A percentile compares a stretch with the other conserved stretches of the same genome.
These are phyloP conservation scores for Dillenia turbinata DNA, from an alignment of 164 flowering plant species.

Conservation along the genomic window DNA sequence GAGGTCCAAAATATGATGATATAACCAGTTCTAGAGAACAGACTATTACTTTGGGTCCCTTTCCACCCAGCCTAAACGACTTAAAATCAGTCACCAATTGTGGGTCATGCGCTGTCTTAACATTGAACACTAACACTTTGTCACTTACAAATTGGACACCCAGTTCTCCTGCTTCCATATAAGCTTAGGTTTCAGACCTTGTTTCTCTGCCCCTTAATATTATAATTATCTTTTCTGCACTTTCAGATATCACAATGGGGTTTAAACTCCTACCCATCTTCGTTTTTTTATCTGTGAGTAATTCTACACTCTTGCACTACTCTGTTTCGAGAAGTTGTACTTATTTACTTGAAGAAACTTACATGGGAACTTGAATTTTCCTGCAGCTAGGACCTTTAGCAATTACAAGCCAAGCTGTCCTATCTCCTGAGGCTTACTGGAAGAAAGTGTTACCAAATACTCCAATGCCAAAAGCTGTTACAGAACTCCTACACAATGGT, in stretches of 20 bases:
- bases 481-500: conserved; percentile 32
- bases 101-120: conserved; percentile 7
- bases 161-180: background rate
- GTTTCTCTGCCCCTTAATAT: background rate
- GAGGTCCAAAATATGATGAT: background rate
- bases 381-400: conserved; percentile 31
- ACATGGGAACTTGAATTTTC: background rate
- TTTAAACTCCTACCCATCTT: conserved; percentile 12
- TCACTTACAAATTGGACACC: conserved; percentile 9
- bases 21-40: background rate
- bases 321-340: background rate
- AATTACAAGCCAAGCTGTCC: conserved; percentile 32
- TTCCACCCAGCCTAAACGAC: background rate
- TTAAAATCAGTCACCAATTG: background rate
- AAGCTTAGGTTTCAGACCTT: background rate
- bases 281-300: conserved; percentile 21
- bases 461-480: conserved; percentile 36
- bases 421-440: conserved; percentile 40
- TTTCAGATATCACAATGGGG: conserved; percentile 15
- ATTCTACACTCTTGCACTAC: background rate
- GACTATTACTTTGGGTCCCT: background rate
- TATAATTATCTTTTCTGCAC: background rate
- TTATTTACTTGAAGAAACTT: background rate
- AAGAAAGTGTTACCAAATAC: conserved; percentile 33
- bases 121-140: background rate